Evolutionary conservation across 2,329 filamentous ascomycete genomes (phyloP), one percentile per base, ranked within the genome.

Genomic region (Aureobasidium musti): DNA sequence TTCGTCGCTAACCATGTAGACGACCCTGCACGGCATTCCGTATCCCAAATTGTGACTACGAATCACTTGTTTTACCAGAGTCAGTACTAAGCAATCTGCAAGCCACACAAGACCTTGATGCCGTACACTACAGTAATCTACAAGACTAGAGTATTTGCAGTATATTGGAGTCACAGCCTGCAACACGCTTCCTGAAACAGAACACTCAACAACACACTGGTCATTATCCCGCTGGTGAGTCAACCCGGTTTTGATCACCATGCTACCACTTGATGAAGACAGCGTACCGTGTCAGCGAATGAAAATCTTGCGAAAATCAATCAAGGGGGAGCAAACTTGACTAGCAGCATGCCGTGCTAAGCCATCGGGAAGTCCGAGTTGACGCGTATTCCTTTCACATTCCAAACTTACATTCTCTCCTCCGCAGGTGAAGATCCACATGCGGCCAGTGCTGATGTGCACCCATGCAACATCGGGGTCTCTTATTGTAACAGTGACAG

Each of bases 131-230:
- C 59, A 28, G 45, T 28, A 39, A 39, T 39, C 35, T 17, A 39
- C 35, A 39, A 39, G 8, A 30, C 59, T 39, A 39, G 8, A 30
- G 43, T 39, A 63, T 63, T 49, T 50, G 45, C 45, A 63, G 21
- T 63, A 63, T 63, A 63, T 63, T 63, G 43, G 30, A 10, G 56
- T 47, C 56, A 39, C 59, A 39, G 59, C 21, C 45, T 63, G 59
- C 59, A 39, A 63, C 59, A 63, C 59, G 59, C 59, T 49, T 63
- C 45, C 19, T 63, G 59, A 63, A 63, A 63, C 59, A 50, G 33
- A 50, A 63, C 21, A 37, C 21, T 50, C 45, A 63, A 63, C 14
- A 13, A 50, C 30, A 63, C 28, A 30, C 59, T 63, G 28, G 59
- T 50, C 30, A 1, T n/a, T 63, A 10, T 63, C 14, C 59, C 59